Base-by-base conservation (phyloP, 352 stramenopile species). In the Globisporangium recalcitrans region DNA sequence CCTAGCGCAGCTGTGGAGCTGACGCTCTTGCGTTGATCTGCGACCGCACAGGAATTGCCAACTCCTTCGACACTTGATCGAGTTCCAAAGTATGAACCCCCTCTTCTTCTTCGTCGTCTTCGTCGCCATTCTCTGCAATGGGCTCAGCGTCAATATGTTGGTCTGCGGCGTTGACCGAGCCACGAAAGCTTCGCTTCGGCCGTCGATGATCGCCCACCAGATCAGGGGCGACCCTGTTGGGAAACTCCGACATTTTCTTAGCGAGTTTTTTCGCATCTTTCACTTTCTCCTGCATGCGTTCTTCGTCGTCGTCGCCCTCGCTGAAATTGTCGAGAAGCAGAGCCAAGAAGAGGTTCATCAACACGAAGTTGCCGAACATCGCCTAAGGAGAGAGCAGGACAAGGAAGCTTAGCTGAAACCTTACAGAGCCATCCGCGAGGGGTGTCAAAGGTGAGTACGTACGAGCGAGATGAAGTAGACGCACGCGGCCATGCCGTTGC, bases 341-440 rank as follows among this genome's bases (percentile, higher is more conserved):
- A 3, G 93, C 95, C 32, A 98, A 68, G 68, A 98, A 98, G 48
- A 98, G 63, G 67, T 98, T 98, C 74, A 98, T 93, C 4, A 98
- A 67, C 24, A 97, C 84, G 60, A 97, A 98, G 34, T 88, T 77
- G 21, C 92, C 94, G 26, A 98, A 69, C 4, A 98, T 77, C 22
- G 97, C 75, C 80, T 88, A 26, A 16, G 36, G 21, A 4, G 21
- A 38, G 13, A 3, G 29, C 19, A 19, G 48, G 22, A 36, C 19
- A 52, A 38, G 10, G 1, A 52, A 53, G 38, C 38, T 46, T 31
- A 31, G 9, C 19, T 34, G 11, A n/a, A 3, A 38, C 1, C 19
- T 14, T 52, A 34, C 29, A 24, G 7, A 65, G 3, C 27, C 27
- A 14, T 22, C 2, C 44, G 4, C 2, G 22, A 21, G 29, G 9